phyloP scores from a whole-genome alignment of 495 filamentous ascomycete species.

The Penicillium silybi region DNA sequence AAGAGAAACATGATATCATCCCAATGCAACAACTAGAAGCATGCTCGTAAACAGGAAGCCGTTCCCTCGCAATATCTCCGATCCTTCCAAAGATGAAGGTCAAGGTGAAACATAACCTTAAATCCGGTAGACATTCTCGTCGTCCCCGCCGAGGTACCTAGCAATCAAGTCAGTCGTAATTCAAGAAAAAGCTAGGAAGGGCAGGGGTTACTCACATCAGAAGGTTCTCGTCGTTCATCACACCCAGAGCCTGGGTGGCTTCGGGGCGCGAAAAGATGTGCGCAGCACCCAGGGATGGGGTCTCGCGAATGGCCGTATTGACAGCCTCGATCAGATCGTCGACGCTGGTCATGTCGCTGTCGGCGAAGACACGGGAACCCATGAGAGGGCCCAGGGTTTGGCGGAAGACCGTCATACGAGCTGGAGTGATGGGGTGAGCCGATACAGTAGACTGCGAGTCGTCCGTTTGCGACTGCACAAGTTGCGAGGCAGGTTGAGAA shows the following conservation, averaged over 20 bases:
- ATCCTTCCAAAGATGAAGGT: not conserved
- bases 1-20: constrained; percentile 28
- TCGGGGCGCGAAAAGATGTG: constrained; percentile 65
- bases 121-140: constrained; percentile 49
- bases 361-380: constrained; percentile 68
- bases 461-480: constrained; percentile 55
- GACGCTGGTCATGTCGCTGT: constrained; percentile 71
- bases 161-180: constrained; percentile 4
- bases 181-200: not conserved
- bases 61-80: not conserved
- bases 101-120: constrained; percentile 19
- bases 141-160: constrained; percentile 52
- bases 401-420: constrained; percentile 70
- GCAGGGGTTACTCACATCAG: constrained; percentile 71
- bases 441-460: constrained; percentile 44
- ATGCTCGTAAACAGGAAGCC: constrained; percentile 15
- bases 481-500: constrained; percentile 63
- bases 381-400: constrained; percentile 75
- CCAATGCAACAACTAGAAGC: constrained; percentile 24
- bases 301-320: constrained; percentile 59
- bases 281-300: constrained; percentile 32
- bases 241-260: constrained; percentile 69
- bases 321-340: constrained; percentile 73
- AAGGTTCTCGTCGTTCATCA: constrained; percentile 78
- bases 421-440: constrained; percentile 51